Conservation (phyloP, 2,329 filamentous ascomycete genomes). For the Calonectria henricotiae region DNA sequence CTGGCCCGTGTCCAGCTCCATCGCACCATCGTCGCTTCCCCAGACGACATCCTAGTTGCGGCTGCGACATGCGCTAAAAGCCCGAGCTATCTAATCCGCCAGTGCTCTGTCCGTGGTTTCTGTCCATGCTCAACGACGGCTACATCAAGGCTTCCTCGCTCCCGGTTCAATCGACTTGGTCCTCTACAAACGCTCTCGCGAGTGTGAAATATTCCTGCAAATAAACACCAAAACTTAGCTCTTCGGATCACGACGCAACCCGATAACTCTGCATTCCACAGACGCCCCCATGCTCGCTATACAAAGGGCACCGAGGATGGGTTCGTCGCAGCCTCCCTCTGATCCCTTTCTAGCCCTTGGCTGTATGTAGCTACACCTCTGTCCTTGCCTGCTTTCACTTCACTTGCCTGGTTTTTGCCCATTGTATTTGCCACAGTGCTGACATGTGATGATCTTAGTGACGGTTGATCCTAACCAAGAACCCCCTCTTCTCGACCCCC, state of each 20-base stretch:
- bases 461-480: conserved; percentile 64
- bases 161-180: neutral
- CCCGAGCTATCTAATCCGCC: conserved; percentile 3
- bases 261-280: conserved; percentile 41
- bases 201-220: conserved; percentile 10
- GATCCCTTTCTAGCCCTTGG: conserved; percentile 76
- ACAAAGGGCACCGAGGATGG: conserved; percentile 72
- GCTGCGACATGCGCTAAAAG: conserved; percentile 34
- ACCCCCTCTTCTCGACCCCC: conserved; percentile 68
- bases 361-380: conserved; percentile 67
- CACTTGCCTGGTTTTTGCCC: conserved; percentile 10
- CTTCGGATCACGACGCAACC: conserved; percentile 32
- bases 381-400: neutral
- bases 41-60: conserved; percentile 4
- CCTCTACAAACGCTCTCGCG: conserved; percentile 1
- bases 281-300: conserved; percentile 72
- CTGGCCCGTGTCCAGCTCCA: conserved; percentile 11
- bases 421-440: conserved; percentile 38
- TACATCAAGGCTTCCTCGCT: conserved; percentile 4
- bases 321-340: conserved; percentile 70
- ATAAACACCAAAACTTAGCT: conserved; percentile 31
- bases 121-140: conserved; percentile 29
- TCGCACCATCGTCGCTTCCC: conserved; percentile 17
- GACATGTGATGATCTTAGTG: conserved; percentile 60
- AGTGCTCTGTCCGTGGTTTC: conserved; percentile 19